phyloP scores from a whole-genome alignment of 1,284 basidiomycete genomes.

The Sanghuangporus sanghuang region DNA sequence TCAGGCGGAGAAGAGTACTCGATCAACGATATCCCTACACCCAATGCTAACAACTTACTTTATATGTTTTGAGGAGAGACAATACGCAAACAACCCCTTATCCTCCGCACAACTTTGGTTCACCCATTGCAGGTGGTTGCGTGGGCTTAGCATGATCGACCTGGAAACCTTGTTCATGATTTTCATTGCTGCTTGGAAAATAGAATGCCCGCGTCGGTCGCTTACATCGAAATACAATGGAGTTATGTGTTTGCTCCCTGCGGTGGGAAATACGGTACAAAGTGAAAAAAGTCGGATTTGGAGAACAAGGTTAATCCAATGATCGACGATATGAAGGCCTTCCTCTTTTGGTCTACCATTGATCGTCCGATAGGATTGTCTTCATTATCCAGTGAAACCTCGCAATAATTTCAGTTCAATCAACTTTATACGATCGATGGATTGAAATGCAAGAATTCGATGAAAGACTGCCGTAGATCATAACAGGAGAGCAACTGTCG shows the following conservation, averaged over 20 bases:
- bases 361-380: too few species aligned
- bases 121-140: neutral
- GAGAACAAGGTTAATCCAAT: neutral
- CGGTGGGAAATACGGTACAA: neutral
- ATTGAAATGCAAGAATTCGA: too few species aligned
- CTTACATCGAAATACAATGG: neutral
- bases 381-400: too few species aligned
- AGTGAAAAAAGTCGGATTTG: neutral
- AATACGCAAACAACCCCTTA: neutral
- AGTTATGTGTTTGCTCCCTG: neutral
- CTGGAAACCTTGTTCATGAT: neutral
- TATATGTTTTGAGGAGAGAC: neutral
- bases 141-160: neutral
- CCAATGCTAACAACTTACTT: neutral
- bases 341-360: too few species aligned
- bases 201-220: neutral
- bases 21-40: constrained; percentile 9
- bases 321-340: neutral
- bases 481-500: too few species aligned
- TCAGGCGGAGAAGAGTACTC: neutral
- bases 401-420: too few species aligned
- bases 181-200: neutral
- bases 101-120: neutral
- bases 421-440: too few species aligned
- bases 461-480: too few species aligned